Base-by-base conservation (phyloP, 208 protist species). In the Balamuthia mandrillaris region DNA sequence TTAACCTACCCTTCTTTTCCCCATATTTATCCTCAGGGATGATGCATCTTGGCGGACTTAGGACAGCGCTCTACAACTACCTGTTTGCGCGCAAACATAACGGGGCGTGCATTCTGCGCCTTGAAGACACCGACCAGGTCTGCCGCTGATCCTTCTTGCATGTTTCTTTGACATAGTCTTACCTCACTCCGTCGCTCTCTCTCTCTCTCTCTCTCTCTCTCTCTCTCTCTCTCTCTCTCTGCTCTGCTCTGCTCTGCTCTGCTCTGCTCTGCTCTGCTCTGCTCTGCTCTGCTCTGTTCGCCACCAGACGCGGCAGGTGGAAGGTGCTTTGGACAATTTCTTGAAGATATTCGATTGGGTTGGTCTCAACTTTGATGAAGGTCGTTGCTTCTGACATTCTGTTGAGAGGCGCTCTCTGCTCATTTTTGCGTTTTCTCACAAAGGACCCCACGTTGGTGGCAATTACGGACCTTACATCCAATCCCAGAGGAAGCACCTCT, bases 51-150 rank as follows among this genome's bases (percentile, higher is more conserved):
- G 94, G 94, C 37, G 94, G 92, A 4, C 72, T 95, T 27, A 68
- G 94, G 33, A 96, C 94, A 29, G 93, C 93, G 14, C 86, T 96
- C 24, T 96, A 89, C 74, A 94, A 94, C 72, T 95, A 91, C 66
- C 88, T 96, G 27, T 88, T 90, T 83, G 94, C 94, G 16, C 88
- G 78, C 31, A 86, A 93, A 79, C 31, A 91, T 9, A 79, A 77
- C 16, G 94, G 94, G 27, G 87, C 84, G 35, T 94, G 94, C 75
- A 37, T 95, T 9, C 52, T 96, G 14, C 70, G 94, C 31, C 92
- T 96, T 37, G 94, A 96, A 82, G 94, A 96, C 85, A 96, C 94
- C 39, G 94, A 95, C 66, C 51, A 75, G 86, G 79, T 85, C 12
- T 21, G 21, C 21, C 61, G 39, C 21, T 68, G n/a, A n/a, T n/a